Conservation (phyloP, 257 asterid species). For the Solanum ahanhuiri region DNA sequence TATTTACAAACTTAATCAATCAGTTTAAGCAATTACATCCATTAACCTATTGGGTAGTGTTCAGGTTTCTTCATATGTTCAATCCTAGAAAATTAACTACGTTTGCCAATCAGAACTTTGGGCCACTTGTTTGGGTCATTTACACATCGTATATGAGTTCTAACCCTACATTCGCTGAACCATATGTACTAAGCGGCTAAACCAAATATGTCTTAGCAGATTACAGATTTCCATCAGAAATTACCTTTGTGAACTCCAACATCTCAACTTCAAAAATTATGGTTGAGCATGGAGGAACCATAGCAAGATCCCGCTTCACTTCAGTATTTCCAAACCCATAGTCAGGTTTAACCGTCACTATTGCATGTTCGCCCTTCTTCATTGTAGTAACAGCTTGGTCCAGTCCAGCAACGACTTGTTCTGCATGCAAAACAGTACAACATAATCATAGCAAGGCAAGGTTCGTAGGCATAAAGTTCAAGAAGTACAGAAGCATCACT, state of each 20-base stretch:
- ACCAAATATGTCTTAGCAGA: neutral
- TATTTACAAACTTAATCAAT: neutral
- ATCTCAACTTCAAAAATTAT: constrained; percentile 58
- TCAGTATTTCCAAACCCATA: constrained; percentile 48
- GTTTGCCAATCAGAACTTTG: neutral
- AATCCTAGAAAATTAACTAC: neutral
- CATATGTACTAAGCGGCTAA: neutral
- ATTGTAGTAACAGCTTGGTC: constrained; percentile 55
- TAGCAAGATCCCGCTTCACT: constrained; percentile 38
- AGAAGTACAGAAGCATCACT: neutral
- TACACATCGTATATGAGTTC: neutral
- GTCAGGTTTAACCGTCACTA: constrained; percentile 47
- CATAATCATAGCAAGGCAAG: neutral
- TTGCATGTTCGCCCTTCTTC: constrained; percentile 54
- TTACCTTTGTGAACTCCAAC: constrained; percentile 63
- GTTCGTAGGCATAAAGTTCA: neutral
- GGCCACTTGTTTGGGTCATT: neutral
- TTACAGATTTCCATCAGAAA: neutral
- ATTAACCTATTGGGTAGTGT: neutral
- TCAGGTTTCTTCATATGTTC: neutral
- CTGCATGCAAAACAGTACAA: constrained; percentile 19
- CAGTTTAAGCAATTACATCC: neutral
- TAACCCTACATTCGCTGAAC: neutral
- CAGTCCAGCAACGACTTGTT: constrained; percentile 53
- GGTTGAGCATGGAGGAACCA: constrained; percentile 48